Evolutionary conservation across 2,329 filamentous ascomycete genomes (phyloP), one percentile per base, ranked within the genome.

Genomic region (Sporothrix pseudoabietina): DNA sequence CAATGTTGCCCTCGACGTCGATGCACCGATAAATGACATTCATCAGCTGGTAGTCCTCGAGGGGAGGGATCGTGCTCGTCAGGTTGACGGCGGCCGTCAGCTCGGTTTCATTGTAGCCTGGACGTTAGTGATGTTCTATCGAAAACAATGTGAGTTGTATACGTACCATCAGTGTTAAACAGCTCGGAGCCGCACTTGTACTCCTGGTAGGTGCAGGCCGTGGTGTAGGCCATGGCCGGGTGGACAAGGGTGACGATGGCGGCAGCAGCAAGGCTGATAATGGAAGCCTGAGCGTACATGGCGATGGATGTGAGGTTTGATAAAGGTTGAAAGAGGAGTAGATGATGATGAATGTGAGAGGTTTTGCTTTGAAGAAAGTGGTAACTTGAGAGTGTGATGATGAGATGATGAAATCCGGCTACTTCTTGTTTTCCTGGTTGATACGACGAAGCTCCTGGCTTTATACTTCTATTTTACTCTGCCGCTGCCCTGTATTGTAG

Each of bases 21-120:
- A 71, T 69, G 72, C 75, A 76, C 68, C 75, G 75, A 41, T 73
- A 76, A 14, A 76, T 74, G 61, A 74, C 74, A 14, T 72, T 41
- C 22, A 76, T 39, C 30, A 76, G 74, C 69, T 76, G 75, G 49
- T 30, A 61, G 47, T 72, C 70, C 39, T 52, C 55, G 9, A 76
- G 71, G 4, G 74, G 74, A 9, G 74, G 75, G 69, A 75, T 72
- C 44, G 63, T 74, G 55, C 59, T 63, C 16, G 75, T 76, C 10
- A 12, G 10, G 32, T 76, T 76, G 71, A 75, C 74, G 32, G 72
- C 75, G 2, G 47, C 12, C 1, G 72, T 74, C n/a, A 76, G 32
- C 65, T 76, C 75, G 3, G 72, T 72, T 55, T 54, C 35, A 57
- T 72, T 74, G 69, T 76, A 76, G 35, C 73, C 75, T 76, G 68